Conservation (phyloP, 2,329 filamentous ascomycete genomes). For the Cytospora leucostoma region DNA sequence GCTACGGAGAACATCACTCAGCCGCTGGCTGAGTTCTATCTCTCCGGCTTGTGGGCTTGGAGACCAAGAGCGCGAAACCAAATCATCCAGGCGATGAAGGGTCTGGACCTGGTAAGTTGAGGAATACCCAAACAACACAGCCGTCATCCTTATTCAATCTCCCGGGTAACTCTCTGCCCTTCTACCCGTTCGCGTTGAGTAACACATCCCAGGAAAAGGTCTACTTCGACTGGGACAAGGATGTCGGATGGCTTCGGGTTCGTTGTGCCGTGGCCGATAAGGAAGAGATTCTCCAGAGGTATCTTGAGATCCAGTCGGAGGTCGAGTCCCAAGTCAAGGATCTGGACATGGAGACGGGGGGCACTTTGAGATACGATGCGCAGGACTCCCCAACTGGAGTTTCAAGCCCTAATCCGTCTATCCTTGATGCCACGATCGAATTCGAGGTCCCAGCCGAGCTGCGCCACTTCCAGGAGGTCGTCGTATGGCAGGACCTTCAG, state of each 20-base stretch:
- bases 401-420: too few species aligned
- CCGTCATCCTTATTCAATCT: neutral
- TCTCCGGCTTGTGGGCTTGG: conserved; percentile 35
- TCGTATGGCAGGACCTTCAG: conserved; percentile 14
- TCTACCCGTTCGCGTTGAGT: neutral
- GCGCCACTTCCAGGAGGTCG: neutral
- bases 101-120: conserved; percentile 25
- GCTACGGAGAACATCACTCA: neutral
- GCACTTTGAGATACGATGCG: neutral
- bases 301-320: conserved; percentile 5
- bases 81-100: conserved; percentile 30
- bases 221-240: conserved; percentile 32
- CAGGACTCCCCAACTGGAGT: neutral
- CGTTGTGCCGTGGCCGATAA: conserved; percentile 18
- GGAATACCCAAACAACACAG: neutral
- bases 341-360: neutral
- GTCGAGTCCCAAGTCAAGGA: conserved; percentile 41
- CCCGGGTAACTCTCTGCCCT: neutral
- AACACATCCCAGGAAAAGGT: conserved; percentile 25
- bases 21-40: conserved; percentile 30
- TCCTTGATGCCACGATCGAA: neutral
- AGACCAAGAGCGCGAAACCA: conserved; percentile 29
- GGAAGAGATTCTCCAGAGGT: conserved; percentile 10
- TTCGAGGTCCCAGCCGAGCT: conserved; percentile 4
- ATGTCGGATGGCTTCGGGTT: conserved; percentile 8